These are phyloP conservation scores for Fusarium siculi DNA, from an alignment of 2,329 filamentous ascomycete genomes.

Conservation along the genomic window DNA sequence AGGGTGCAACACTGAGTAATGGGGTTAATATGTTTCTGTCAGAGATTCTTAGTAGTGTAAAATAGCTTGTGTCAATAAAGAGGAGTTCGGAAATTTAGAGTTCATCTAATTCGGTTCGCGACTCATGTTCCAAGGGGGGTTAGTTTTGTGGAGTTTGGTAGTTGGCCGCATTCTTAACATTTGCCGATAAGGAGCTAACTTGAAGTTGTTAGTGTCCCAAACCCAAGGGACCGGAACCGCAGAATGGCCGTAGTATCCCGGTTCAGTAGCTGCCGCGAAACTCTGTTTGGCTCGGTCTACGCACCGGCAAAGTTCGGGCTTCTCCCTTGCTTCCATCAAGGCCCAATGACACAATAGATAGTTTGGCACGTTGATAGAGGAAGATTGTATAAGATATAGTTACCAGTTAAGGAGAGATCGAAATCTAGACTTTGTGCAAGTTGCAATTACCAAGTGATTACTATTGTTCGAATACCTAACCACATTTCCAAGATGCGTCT, in stretches of 20 bases:
- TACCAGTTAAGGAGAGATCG: background rate
- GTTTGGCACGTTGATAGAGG: background rate
- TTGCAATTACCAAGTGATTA: background rate
- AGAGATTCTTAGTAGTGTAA: background rate
- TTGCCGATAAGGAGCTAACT: background rate
- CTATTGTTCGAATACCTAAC: background rate
- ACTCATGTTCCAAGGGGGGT: no score
- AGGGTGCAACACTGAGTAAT: background rate
- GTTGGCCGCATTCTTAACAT: background rate
- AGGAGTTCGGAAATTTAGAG: background rate
- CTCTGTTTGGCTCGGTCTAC: accelerated
- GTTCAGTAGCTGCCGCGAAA: accelerated
- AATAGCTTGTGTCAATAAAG: background rate
- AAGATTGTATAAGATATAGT: background rate
- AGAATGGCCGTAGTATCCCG: constrained; percentile 14
- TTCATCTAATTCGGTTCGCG: background rate
- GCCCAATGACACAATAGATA: background rate
- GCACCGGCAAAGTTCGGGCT: constrained; percentile 14
- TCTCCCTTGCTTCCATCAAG: background rate
- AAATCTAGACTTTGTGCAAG: background rate
- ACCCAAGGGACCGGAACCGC: background rate
- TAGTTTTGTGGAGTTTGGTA: background rate
- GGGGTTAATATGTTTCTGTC: background rate
- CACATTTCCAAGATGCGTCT: background rate
- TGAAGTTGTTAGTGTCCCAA: background rate